Percentiles rank a stretch among this genome's conserved stretches.
Evolutionary conservation across 75 land plant species (phyloP).

Genomic region (Adiantum capillusveneris): DNA sequence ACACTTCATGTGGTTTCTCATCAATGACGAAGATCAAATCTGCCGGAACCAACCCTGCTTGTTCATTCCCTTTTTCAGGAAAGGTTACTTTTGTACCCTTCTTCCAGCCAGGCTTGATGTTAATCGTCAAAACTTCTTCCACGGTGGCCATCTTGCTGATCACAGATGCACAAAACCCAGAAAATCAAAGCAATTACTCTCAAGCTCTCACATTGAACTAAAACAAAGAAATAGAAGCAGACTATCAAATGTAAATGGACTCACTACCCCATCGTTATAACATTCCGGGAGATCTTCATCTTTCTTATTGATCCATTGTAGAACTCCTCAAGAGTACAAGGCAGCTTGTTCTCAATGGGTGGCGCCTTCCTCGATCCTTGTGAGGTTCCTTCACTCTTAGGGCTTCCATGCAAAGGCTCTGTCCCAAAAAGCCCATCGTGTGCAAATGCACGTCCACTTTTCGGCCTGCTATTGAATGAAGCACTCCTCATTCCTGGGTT

Average conservation of each 20-base stretch:
- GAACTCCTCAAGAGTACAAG: conserved; percentile 40
- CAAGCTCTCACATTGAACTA: background rate
- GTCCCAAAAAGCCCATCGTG: background rate
- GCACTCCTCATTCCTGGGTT: conserved; percentile 7
- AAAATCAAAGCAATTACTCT: background rate
- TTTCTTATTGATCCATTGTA: conserved; percentile 39
- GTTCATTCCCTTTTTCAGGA: conserved; percentile 55
- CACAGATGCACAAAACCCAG: background rate
- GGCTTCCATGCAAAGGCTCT: conserved; percentile 4
- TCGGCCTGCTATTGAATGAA: background rate
- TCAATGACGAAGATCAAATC: conserved; percentile 62
- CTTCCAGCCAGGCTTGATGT: conserved; percentile 71
- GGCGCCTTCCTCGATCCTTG: conserved; percentile 14
- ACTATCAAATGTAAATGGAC: background rate
- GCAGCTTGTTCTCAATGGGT: conserved; percentile 33
- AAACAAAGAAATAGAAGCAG: background rate
- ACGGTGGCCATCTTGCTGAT: conserved; percentile 36
- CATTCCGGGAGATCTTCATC: conserved; percentile 43
- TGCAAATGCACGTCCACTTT: background rate
- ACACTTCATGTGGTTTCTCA: conserved; percentile 53
- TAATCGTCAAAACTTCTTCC: conserved; percentile 55
- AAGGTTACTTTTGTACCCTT: conserved; percentile 63
- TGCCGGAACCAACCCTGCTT: conserved; percentile 37
- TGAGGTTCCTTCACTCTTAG: conserved; percentile 1
- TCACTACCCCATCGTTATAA: conserved; percentile 13